A percentile compares a stretch with the other conserved stretches of the same genome.
phyloP scores from a whole-genome alignment of 2,329 filamentous ascomycete species.

The Ambrosiella beaveri region DNA sequence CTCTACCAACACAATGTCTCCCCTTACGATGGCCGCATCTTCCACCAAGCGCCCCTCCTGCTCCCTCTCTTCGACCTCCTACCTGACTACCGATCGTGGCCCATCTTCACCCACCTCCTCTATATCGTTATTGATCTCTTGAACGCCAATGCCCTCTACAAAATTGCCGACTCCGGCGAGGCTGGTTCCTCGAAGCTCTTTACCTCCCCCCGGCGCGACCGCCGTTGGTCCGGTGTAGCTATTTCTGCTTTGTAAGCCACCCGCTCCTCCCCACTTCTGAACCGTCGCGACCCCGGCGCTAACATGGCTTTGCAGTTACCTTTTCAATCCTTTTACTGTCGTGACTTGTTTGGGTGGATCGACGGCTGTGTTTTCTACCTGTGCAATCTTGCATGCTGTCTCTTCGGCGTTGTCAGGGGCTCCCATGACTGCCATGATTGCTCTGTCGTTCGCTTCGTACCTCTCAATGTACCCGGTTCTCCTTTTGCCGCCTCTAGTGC shows the following conservation, averaged over 20 bases:
- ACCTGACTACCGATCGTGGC: slow-evolving; percentile 47
- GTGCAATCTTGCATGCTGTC: slow-evolving; percentile 70
- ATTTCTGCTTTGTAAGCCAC: slow-evolving; percentile 58
- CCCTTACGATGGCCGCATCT: slow-evolving; percentile 85
- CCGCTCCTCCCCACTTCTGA: background rate
- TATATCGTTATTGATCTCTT: slow-evolving; percentile 70
- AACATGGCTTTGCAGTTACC: slow-evolving; percentile 38
- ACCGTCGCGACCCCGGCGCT: slow-evolving; percentile 1
- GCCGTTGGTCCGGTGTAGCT: slow-evolving; percentile 55
- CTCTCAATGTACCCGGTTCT: slow-evolving; percentile 82
- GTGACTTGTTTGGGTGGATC: slow-evolving; percentile 79
- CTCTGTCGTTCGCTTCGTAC: slow-evolving; percentile 75
- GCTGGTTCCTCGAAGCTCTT: slow-evolving; percentile 58
- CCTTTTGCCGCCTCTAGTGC: slow-evolving; percentile 62
- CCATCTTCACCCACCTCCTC: slow-evolving; percentile 60
- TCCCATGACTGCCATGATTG: slow-evolving; percentile 60
- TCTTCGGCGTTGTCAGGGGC: slow-evolving; percentile 62
- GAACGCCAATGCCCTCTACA: slow-evolving; percentile 60
- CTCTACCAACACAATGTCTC: slow-evolving; percentile 93
- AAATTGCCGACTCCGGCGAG: slow-evolving; percentile 68
- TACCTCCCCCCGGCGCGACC: slow-evolving; percentile 54
- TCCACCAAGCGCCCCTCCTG: slow-evolving; percentile 68
- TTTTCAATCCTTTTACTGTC: slow-evolving; percentile 91
- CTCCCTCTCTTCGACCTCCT: slow-evolving; percentile 83
- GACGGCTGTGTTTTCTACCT: slow-evolving; percentile 75